These are phyloP conservation scores for Oryza meridionalis DNA, from an alignment of 176 grass and related monocot species.

Conservation along the genomic window DNA sequence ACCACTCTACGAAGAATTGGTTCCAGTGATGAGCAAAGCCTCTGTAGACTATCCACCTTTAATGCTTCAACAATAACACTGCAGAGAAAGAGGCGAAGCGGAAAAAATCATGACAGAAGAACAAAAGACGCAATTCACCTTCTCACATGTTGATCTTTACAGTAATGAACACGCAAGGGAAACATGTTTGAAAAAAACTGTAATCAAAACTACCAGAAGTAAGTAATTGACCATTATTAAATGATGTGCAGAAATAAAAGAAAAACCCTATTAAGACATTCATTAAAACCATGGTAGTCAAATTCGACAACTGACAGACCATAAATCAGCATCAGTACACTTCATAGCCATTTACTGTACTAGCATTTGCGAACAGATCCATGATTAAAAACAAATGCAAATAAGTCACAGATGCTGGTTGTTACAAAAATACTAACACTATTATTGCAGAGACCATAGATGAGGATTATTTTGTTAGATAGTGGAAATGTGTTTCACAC, in stretches of 20 bases:
- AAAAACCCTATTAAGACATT: constrained; percentile 6
- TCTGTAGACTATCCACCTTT: constrained; percentile 73
- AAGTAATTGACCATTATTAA: constrained; percentile 23
- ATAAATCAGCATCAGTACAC: background rate
- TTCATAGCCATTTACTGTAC: background rate
- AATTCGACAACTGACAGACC: background rate
- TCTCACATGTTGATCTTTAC: background rate
- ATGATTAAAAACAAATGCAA: background rate
- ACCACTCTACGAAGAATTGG: constrained; percentile 83
- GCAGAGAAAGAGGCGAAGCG: constrained; percentile 34
- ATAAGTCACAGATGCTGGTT: background rate
- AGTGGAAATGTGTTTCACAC: background rate
- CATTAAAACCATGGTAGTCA: background rate
- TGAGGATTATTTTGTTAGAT: background rate
- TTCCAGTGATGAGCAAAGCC: constrained; percentile 73
- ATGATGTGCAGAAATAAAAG: constrained; percentile 10
- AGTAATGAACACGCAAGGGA: background rate
- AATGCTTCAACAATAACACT: constrained; percentile 78
- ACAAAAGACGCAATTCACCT: background rate
- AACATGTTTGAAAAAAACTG: background rate
- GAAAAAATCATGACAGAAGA: background rate
- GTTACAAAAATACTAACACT: constrained; percentile 8
- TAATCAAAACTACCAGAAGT: background rate
- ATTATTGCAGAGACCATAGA: background rate
- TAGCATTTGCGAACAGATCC: constrained; percentile 34